phyloP scores from a whole-genome alignment of 345 rosid species.

The Euclidium syriacum region DNA sequence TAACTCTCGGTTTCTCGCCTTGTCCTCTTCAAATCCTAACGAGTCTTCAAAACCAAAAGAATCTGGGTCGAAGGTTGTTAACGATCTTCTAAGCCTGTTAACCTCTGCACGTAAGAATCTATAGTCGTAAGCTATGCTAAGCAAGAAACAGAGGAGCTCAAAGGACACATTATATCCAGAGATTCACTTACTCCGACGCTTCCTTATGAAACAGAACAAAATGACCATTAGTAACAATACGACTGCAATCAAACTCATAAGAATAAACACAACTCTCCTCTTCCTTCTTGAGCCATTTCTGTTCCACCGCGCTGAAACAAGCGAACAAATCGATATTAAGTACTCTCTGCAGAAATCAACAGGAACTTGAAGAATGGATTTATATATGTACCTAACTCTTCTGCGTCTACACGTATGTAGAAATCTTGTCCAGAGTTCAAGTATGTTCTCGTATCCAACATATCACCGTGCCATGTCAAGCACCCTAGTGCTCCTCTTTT shows the following conservation, averaged over 20 bases:
- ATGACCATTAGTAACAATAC: slow-evolving; percentile 11
- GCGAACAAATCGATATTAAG: not conserved
- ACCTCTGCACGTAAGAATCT: slow-evolving; percentile 18
- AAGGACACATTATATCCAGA: not conserved
- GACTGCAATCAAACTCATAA: slow-evolving; percentile 8
- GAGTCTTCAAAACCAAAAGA: slow-evolving; percentile 30
- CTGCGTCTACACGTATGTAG: slow-evolving; percentile 38
- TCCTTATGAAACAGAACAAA: slow-evolving; percentile 20
- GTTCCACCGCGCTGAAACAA: slow-evolving; percentile 28
- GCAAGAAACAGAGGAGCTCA: not conserved
- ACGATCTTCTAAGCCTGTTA: not conserved
- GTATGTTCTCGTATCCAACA: slow-evolving; percentile 39
- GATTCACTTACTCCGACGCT: slow-evolving; percentile 25
- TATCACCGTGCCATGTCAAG: slow-evolving; percentile 43
- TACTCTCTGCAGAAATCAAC: not conserved
- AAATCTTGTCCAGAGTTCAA: slow-evolving; percentile 42
- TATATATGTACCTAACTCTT: slow-evolving; percentile 39
- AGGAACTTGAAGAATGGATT: not conserved
- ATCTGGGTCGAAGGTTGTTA: not conserved
- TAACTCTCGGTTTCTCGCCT: slow-evolving; percentile 31
- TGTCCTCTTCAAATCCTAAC: slow-evolving; percentile 20
- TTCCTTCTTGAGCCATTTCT: slow-evolving; percentile 16
- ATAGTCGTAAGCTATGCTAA: not conserved
- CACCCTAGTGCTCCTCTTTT: slow-evolving; percentile 38
- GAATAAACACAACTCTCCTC: slow-evolving; percentile 26